Base-by-base conservation (phyloP, 306 rosid species). In the Medicago ruthenica region DNA sequence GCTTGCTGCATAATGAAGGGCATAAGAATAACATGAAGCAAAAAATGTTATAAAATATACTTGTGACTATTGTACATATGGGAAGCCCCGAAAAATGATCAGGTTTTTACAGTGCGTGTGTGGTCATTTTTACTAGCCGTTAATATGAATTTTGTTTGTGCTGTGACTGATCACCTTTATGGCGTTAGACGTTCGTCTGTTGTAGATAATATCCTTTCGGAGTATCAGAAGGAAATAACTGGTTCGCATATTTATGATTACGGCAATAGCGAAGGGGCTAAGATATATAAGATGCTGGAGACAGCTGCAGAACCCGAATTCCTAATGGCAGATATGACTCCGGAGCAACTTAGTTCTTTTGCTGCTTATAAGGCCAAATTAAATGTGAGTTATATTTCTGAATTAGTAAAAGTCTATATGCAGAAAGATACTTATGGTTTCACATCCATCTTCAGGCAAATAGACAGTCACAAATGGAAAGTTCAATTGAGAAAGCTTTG, bases 281-380 rank as follows among this genome's bases (percentile, higher is more conserved):
- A 85, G 81, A 82, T 94, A 80, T 86, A 87, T 83, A 85, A 85
- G 68, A 85, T 92, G 76, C 89, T 94, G 21, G 95, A 94, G 89
- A 82, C 92, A 65, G 88, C 96, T 15, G 92, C 81, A 14, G 95
- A 94, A 74, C 98, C 98, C 22, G 98, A 92, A 85, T 82, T 87
- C 80, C 76, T 91, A 69, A 90, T 94, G 98, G 97, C 96, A 50
- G 97, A 86, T 84, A 91, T 94, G 98, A 91, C 93, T 79, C 83
- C 89, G 37, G 96, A 88, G 61, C 97, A 94, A 74, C 86, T 94
- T 36, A 86, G 50, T 79, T 86, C 93, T 75, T 94, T 91, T 78
- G 58, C 89, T 40, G 87, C 85, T 61, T 94, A 87, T 80, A 88
- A 87, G 85, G 84, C 89, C 63, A 94, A 90, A 79, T 66, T 92